Evolutionary conservation across 805 yeast species (phyloP).

Genomic region (Candida orba): DNA sequence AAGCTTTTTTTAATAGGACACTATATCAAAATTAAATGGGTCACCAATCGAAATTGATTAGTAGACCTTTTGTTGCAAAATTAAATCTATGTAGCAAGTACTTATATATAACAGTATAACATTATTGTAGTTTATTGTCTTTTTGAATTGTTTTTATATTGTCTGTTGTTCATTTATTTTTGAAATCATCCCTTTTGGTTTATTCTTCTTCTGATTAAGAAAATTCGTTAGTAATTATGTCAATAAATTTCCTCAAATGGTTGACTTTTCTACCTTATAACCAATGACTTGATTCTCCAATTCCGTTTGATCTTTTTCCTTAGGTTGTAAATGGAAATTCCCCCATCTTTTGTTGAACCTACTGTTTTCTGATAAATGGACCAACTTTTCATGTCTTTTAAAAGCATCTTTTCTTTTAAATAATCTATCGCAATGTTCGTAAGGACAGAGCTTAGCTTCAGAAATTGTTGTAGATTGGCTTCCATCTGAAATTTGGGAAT

Average conservation of each 20-base stretch:
- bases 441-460: conserved; percentile 21
- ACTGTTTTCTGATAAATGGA: conserved; percentile 35
- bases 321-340: background rate
- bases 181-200: background rate
- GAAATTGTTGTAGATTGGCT: background rate
- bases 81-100: too few species aligned
- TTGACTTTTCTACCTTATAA: background rate
- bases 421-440: conserved; percentile 35
- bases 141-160: too few species aligned
- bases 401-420: conserved; percentile 49
- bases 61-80: too few species aligned
- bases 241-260: background rate
- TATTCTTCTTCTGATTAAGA: background rate
- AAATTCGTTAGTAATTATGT: too few species aligned
- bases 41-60: too few species aligned
- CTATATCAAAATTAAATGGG: too few species aligned
- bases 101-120: too few species aligned
- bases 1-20: background rate
- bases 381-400: conserved; percentile 44
- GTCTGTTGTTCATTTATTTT: too few species aligned
- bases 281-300: background rate
- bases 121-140: too few species aligned
- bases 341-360: conserved; percentile 32
- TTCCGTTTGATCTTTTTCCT: too few species aligned
- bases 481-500: conserved; percentile 3